Percentiles rank a stretch among this genome's conserved stretches.
Conservation (phyloP, 257 asterid species). For the Nicotiana undulata region DNA sequence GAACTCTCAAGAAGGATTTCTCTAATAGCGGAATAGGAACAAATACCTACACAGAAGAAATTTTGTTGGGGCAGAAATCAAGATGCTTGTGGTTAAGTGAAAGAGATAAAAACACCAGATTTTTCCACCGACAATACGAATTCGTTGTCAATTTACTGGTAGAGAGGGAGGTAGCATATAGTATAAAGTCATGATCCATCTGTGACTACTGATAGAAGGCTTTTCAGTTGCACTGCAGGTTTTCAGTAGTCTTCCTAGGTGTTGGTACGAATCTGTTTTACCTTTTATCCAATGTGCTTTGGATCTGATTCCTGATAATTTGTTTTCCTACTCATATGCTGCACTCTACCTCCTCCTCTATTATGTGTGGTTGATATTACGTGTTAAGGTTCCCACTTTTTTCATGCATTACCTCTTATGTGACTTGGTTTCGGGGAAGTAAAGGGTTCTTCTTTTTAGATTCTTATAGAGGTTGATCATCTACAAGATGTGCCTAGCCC, state of each 20-base stretch:
- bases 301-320: not conserved
- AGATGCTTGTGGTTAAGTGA: too few species aligned
- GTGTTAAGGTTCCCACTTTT: not conserved
- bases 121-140: too few species aligned
- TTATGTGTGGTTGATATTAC: not conserved
- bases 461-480: constrained; percentile 96
- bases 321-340: not conserved
- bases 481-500: constrained; percentile 84
- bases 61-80: too few species aligned
- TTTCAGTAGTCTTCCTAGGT: not conserved
- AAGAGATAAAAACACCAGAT: too few species aligned
- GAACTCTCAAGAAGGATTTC: too few species aligned
- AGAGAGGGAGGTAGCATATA: not conserved
- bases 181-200: not conserved
- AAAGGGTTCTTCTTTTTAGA: constrained; percentile 31
- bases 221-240: not conserved
- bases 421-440: not conserved
- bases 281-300: not conserved
- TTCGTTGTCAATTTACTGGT: too few species aligned
- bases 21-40: too few species aligned
- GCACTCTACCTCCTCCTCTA: not conserved
- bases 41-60: too few species aligned
- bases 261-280: not conserved
- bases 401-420: not conserved
- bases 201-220: not conserved